Conservation (phyloP, 2,329 filamentous ascomycete genomes). For the Malbranchea zuffiana region DNA sequence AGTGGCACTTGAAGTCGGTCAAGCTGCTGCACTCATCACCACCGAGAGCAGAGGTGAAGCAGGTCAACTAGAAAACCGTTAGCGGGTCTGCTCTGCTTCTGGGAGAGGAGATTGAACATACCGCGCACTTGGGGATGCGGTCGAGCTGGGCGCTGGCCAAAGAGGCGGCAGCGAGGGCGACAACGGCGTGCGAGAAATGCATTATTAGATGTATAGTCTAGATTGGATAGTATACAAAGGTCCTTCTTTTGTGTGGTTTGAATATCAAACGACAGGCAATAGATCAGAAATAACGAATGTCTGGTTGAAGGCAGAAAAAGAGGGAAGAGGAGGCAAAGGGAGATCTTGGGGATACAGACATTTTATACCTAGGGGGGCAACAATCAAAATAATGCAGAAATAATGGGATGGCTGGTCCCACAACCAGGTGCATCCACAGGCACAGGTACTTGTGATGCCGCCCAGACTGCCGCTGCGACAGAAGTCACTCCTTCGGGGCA, state of each 20-base stretch:
- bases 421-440: too few relatives aligned
- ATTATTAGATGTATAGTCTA: constrained; percentile 18
- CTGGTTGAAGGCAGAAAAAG: constrained; percentile 5
- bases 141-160: constrained; percentile 38
- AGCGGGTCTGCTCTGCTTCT: constrained; percentile 2
- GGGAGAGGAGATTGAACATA: constrained; percentile 21
- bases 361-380: neutral
- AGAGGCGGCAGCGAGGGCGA: constrained; percentile 34
- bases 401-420: too few relatives aligned
- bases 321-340: constrained; percentile 1
- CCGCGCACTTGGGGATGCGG: constrained; percentile 38
- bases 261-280: constrained; percentile 1
- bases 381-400: too few relatives aligned
- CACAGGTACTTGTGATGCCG: too few relatives aligned
- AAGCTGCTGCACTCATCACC: constrained; percentile 37
- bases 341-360: constrained; percentile 3
- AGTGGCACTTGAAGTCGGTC: constrained; percentile 42
- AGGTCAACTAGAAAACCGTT: constrained; percentile 30
- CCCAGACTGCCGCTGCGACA: too few relatives aligned
- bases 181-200: constrained; percentile 23
- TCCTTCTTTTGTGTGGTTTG: constrained; percentile 8
- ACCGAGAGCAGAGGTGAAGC: constrained; percentile 35
- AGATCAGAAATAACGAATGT: constrained; percentile 13
- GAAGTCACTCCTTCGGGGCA: too few relatives aligned
- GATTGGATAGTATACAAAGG: constrained; percentile 3